A percentile compares a stretch with the other conserved stretches of the same genome.
phyloP scores from a whole-genome alignment of 1,284 basidiomycete genomes.

The Exobasidium rhododendri region DNA sequence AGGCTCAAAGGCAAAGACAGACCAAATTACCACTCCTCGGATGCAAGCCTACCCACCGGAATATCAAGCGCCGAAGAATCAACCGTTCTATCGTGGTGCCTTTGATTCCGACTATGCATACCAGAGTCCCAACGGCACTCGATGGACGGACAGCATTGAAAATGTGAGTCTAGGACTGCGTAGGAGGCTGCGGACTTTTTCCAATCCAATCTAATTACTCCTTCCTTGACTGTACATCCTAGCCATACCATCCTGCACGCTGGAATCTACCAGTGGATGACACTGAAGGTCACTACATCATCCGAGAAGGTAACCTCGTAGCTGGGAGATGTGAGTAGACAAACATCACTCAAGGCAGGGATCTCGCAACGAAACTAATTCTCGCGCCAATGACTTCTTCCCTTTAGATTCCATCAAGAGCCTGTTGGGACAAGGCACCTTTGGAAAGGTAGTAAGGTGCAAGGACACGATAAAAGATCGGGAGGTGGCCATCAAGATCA shows the following conservation, averaged over 20 bases:
- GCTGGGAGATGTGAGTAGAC: slow-evolving; percentile 34
- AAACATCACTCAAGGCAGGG: not conserved
- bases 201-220: no score
- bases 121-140: not conserved
- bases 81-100: not conserved
- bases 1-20: not conserved
- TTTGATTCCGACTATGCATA: not conserved
- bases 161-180: not conserved
- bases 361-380: no score
- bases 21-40: not conserved
- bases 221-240: no score
- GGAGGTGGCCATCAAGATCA: slow-evolving; percentile 96
- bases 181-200: no score
- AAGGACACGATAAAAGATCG: slow-evolving; percentile 62
- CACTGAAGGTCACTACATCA: slow-evolving; percentile 57
- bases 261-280: slow-evolving; percentile 46
- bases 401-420: slow-evolving; percentile 69
- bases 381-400: no score
- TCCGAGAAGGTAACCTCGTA: slow-evolving; percentile 50
- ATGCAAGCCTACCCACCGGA: not conserved
- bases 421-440: slow-evolving; percentile 93
- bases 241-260: not conserved
- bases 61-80: not conserved
- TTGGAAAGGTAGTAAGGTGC: slow-evolving; percentile 97
- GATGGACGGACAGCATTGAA: not conserved